Percentiles rank a stretch among this genome's conserved stretches.
Evolutionary conservation across 2,329 filamentous ascomycete species (phyloP).

Genomic region (Clarireedia sp.): DNA sequence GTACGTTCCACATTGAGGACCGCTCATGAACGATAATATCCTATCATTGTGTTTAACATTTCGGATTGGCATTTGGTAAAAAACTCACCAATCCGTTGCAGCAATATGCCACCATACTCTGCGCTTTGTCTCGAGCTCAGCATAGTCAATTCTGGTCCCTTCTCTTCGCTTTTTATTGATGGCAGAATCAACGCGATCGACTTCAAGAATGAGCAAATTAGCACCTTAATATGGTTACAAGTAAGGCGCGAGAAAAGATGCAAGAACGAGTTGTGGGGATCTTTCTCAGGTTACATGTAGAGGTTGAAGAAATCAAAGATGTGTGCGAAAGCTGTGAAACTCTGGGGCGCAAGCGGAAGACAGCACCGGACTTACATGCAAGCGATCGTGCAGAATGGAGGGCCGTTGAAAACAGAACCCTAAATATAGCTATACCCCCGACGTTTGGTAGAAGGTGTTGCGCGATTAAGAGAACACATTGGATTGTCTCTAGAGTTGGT

Average conservation of each 20-base stretch:
- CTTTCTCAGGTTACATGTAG: too few relatives aligned
- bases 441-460: slow-evolving; percentile 32
- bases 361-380: not conserved
- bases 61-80: not conserved
- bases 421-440: slow-evolving; percentile 30
- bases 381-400: slow-evolving; percentile 24
- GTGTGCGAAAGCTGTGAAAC: too few relatives aligned
- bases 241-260: too few relatives aligned
- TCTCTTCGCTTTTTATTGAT: slow-evolving; percentile 17
- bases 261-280: too few relatives aligned
- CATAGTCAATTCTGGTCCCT: slow-evolving; percentile 17
- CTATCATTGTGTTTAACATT: slow-evolving; percentile 14
- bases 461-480: slow-evolving; percentile 30
- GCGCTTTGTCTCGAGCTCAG: slow-evolving; percentile 31
- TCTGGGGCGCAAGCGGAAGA: too few relatives aligned
- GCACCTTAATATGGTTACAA: too few relatives aligned
- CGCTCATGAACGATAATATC: slow-evolving; percentile 31
- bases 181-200: slow-evolving; percentile 19
- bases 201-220: too few relatives aligned
- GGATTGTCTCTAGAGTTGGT: slow-evolving; percentile 31
- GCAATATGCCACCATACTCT: slow-evolving; percentile 37
- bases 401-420: slow-evolving; percentile 28
- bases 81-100: slow-evolving; percentile 31
- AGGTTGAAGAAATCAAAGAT: too few relatives aligned
- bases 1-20: slow-evolving; percentile 32